Base-by-base conservation (phyloP, 495 filamentous ascomycete species). In the Daldinia loculata region DNA sequence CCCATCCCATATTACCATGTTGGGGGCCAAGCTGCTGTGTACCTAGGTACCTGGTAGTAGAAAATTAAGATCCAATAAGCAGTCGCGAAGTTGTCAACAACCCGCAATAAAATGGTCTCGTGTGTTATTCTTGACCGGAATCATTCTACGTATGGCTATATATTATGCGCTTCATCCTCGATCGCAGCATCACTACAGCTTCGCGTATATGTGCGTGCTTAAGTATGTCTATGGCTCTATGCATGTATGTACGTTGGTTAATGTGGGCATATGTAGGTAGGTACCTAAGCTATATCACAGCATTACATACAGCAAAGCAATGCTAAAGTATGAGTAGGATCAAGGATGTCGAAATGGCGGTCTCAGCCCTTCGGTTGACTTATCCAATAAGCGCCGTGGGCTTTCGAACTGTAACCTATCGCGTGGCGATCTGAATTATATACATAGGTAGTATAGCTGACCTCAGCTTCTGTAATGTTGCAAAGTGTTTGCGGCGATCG, bases 401-500 rank as follows among this genome's bases (percentile, higher is more conserved):
- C 36, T 27, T 50, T 17, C 19, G n/a, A 43, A 38, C 14, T 30
- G 27, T 15, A 36, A 53, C 59, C 12, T 32, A 55, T 66, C 63
- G 63, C 48, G 69, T 71, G 59, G 58, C 69, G 59, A 63, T 22
- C 24, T 66, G 27, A 48, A 30, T 63, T 63, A 60, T 56, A 48
- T 55, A 58, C 9, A 22, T 45, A 45, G 17, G 11, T 45, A 45
- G 17, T 14, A 48, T 11, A 48, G 63, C 69, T 71, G 69, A 71
- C 69, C 63, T 71, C 69, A 71, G 69, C 69, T 71, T 55, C 12
- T 45, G 58, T 38, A 36, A 57, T 22, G 34, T 32, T 43, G 15
- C 12, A 36, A 61, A 56, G 15, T 3, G 11, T 39, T 53, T 15
- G 38, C 14, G 34, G 38, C 14, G 55, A 36, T 30, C 26, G 29